Evolutionary conservation across 1,139 yeast species (phyloP).

Genomic region (Pichia sp.): DNA sequence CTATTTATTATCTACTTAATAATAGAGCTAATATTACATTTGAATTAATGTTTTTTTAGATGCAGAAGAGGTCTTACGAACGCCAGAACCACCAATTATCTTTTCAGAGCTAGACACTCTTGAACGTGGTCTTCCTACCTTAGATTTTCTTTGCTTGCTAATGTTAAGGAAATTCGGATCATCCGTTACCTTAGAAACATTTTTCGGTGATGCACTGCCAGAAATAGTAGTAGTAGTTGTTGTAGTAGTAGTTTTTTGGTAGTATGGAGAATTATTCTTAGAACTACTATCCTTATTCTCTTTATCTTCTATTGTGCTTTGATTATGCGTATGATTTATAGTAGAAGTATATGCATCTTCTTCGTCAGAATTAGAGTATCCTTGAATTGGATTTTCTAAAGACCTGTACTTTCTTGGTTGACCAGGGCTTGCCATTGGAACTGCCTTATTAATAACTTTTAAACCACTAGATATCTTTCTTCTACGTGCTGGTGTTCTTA

Average conservation of each 20-base stretch:
- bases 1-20: too few relatives aligned
- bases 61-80: slow-evolving; percentile 33
- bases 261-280: slow-evolving; percentile 18
- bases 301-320: slow-evolving; percentile 20
- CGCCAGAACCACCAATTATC: slow-evolving; percentile 30
- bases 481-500: slow-evolving; percentile 69
- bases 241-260: slow-evolving; percentile 29
- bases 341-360: slow-evolving; percentile 29
- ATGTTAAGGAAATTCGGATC: slow-evolving; percentile 19
- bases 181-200: slow-evolving; percentile 4
- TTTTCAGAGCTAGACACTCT: slow-evolving; percentile 25
- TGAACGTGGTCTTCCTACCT: slow-evolving; percentile 15
- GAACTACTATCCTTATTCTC: slow-evolving; percentile 12
- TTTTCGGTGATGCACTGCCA: slow-evolving; percentile 22
- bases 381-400: slow-evolving; percentile 24
- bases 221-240: slow-evolving; percentile 30
- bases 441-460: slow-evolving; percentile 58
- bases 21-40: too few relatives aligned
- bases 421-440: slow-evolving; percentile 92
- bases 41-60: slow-evolving; percentile 21
- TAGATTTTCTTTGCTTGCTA: slow-evolving; percentile 27
- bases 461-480: slow-evolving; percentile 65
- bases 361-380: slow-evolving; percentile 29
- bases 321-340: slow-evolving; percentile 19
- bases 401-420: slow-evolving; percentile 72